These are phyloP conservation scores for Blepharisma japonicum DNA, from an alignment of 73 alveolate species.

Conservation along the genomic window DNA sequence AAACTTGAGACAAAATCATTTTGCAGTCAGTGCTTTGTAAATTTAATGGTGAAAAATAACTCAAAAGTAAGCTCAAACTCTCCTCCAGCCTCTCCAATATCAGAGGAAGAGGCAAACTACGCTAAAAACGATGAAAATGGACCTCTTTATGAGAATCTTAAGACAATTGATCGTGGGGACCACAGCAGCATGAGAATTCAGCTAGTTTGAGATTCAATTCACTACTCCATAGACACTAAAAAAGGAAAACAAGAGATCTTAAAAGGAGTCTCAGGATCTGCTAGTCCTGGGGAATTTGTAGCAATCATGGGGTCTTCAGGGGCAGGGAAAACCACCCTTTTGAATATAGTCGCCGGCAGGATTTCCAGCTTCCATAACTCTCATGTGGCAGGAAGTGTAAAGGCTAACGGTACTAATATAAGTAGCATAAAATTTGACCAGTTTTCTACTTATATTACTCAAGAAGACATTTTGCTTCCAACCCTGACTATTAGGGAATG, in stretches of 20 bases:
- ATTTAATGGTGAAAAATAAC: no score
- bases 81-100: no score
- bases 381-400: not conserved
- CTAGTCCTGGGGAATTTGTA: constrained; percentile 38
- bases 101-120: no score
- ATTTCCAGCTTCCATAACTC: no score
- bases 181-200: no score
- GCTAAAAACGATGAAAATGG: no score
- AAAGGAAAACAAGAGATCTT: constrained; percentile 21
- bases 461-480: constrained; percentile 57
- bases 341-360: constrained; percentile 50
- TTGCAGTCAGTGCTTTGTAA: no score
- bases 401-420: not conserved
- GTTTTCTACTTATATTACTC: constrained; percentile 49
- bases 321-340: constrained; percentile 74
- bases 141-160: no score
- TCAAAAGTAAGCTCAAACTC: no score
- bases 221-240: not conserved
- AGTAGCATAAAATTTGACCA: constrained; percentile 20
- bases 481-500: constrained; percentile 52
- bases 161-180: no score
- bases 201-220: no score
- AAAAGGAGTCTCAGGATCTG: constrained; percentile 38
- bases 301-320: constrained; percentile 54
- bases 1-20: no score